Conservation (phyloP, 768 basidiomycete species). For the Mycena galericulata region DNA sequence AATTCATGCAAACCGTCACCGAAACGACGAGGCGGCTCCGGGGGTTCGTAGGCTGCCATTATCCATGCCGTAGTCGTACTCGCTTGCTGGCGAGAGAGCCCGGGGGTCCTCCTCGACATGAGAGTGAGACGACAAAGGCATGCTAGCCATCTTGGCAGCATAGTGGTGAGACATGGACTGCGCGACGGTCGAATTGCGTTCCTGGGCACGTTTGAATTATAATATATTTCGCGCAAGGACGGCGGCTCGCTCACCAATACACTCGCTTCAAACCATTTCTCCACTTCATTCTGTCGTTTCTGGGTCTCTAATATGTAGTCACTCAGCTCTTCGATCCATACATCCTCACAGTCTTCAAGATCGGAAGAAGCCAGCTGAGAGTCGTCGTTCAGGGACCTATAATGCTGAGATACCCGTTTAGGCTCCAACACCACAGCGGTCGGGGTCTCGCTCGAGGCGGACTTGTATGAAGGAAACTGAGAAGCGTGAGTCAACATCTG, state of each 20-base stretch:
- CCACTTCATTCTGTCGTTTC: slow-evolving; percentile 78
- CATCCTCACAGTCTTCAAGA: slow-evolving; percentile 82
- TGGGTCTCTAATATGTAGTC: slow-evolving; percentile 80
- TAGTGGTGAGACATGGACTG: slow-evolving; percentile 70
- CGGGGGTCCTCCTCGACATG: slow-evolving; percentile 45
- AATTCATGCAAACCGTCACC: slow-evolving; percentile 49
- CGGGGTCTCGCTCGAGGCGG: slow-evolving; percentile 13
- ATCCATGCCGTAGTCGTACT: slow-evolving; percentile 46
- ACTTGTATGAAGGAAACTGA: slow-evolving; percentile 29
- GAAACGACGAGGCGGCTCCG: slow-evolving; percentile 41
- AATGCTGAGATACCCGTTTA: slow-evolving; percentile 42
- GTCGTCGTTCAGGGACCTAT: slow-evolving; percentile 47
- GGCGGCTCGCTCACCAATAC: slow-evolving; percentile 62
- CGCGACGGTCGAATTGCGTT: slow-evolving; percentile 75
- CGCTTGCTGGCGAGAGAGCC: slow-evolving; percentile 43
- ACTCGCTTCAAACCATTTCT: slow-evolving; percentile 78
- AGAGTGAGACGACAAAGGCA: slow-evolving; percentile 43
- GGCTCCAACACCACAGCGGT: slow-evolving; percentile 40
- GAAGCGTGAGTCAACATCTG: background rate
- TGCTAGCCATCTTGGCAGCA: slow-evolving; percentile 59
- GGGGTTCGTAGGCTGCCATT: slow-evolving; percentile 37
- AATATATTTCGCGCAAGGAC: slow-evolving; percentile 8
- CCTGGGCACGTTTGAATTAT: slow-evolving; percentile 55
- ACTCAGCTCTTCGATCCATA: slow-evolving; percentile 79
- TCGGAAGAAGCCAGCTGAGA: slow-evolving; percentile 76